A percentile compares a stretch with the other conserved stretches of the same genome.
phyloP scores from a whole-genome alignment of 2,329 filamentous ascomycete species.

The Pestalotiopsis sp. region DNA sequence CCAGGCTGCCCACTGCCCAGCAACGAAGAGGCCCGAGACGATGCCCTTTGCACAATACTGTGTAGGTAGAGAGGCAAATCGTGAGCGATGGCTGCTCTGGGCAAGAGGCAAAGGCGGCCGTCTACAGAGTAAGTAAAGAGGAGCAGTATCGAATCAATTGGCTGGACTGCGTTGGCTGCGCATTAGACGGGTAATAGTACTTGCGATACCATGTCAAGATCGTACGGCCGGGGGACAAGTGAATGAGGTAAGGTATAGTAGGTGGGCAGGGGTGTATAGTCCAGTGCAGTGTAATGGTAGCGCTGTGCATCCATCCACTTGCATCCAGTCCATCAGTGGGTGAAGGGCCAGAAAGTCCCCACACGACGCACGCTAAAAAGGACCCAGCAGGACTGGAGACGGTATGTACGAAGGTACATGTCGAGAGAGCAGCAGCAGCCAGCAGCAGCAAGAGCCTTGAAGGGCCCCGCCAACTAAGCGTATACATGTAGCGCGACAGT shows the following conservation, averaged over 20 bases:
- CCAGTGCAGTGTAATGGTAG: background rate
- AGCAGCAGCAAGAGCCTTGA: background rate
- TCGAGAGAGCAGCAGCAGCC: background rate
- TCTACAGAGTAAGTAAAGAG: background rate
- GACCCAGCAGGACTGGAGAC: background rate
- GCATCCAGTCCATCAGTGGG: background rate
- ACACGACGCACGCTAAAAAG: background rate
- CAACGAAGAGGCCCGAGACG: background rate
- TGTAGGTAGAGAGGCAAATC: background rate
- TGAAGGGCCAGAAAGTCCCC: background rate
- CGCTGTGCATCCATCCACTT: background rate
- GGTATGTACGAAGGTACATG: background rate
- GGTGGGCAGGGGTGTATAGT: background rate
- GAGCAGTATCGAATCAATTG: background rate
- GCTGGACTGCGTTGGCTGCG: background rate
- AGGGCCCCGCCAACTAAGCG: background rate
- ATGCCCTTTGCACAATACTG: background rate
- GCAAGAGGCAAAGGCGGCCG: background rate
- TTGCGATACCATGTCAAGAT: background rate
- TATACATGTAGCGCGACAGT: conserved; percentile 8
- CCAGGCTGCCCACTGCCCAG: background rate
- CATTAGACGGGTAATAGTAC: background rate
- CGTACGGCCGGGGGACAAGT: background rate
- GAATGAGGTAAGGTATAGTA: background rate
- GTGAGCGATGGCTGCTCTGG: background rate